phyloP scores from a whole-genome alignment of 2,329 filamentous ascomycete genomes.

The Magnaporthales sp. region DNA sequence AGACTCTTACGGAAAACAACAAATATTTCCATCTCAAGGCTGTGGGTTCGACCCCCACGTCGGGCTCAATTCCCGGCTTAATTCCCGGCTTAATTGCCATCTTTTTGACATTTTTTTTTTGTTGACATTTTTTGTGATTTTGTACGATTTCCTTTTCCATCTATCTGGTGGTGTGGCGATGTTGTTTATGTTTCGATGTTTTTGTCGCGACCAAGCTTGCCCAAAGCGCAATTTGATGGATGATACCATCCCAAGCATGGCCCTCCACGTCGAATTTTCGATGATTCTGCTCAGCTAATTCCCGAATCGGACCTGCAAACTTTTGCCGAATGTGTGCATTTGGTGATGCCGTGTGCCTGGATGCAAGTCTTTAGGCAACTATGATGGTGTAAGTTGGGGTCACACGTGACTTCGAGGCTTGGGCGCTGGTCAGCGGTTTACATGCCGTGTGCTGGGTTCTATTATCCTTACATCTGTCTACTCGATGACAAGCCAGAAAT shows the following conservation, averaged over 20 bases:
- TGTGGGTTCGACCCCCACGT: conserved; percentile 36
- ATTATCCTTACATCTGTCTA: background rate
- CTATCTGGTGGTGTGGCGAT: background rate
- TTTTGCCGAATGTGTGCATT: too few relatives aligned
- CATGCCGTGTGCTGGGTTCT: too few relatives aligned
- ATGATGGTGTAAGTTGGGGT: background rate
- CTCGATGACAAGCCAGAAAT: too few relatives aligned
- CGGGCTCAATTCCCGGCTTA: conserved; percentile 31
- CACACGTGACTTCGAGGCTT: background rate
- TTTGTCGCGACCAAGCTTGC: too few relatives aligned
- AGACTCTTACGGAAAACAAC: conserved; percentile 45
- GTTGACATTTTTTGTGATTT: background rate
- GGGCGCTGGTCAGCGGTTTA: background rate
- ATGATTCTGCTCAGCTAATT: too few relatives aligned
- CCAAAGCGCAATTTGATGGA: too few relatives aligned
- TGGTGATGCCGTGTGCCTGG: too few relatives aligned
- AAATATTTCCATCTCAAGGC: conserved; percentile 26
- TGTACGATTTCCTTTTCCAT: background rate
- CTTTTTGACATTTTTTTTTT: background rate
- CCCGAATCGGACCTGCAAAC: too few relatives aligned
- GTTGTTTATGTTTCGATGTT: background rate
- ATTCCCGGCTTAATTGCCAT: too few relatives aligned
- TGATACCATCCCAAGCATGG: too few relatives aligned
- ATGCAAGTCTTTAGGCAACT: too few relatives aligned
- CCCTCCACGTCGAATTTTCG: too few relatives aligned